These are phyloP conservation scores for Leccinum fuscescens DNA, from an alignment of 1,284 basidiomycete species.

Conservation along the genomic window DNA sequence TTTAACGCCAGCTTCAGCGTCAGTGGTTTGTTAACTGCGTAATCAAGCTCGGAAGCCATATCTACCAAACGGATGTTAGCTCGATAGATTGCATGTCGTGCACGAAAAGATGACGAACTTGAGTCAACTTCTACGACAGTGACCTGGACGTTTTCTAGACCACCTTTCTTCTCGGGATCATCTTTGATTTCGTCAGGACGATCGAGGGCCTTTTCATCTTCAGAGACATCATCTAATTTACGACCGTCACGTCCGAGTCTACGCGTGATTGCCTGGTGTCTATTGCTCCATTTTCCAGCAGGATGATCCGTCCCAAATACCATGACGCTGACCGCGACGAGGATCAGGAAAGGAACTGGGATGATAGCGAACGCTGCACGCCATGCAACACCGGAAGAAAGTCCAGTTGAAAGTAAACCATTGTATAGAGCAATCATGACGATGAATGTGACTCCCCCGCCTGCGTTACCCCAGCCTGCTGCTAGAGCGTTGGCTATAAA, in stretches of 20 bases:
- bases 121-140: conserved; percentile 3
- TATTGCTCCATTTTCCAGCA: conserved; percentile 54
- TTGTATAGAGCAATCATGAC: conserved; percentile 62
- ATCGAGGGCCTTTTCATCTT: not conserved
- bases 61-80: not conserved
- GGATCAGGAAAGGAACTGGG: conserved; percentile 55
- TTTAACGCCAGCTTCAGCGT: conserved; percentile 37
- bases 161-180: conserved; percentile 17
- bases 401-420: conserved; percentile 39
- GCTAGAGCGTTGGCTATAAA: conserved; percentile 47
- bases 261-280: conserved; percentile 42
- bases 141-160: conserved; percentile 25
- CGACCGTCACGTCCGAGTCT: not conserved
- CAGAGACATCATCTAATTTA: not conserved
- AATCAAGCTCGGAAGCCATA: conserved; percentile 37
- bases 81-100: not conserved
- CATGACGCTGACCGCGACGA: conserved; percentile 44
- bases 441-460: conserved; percentile 54
- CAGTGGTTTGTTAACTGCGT: conserved; percentile 51
- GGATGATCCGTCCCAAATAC: conserved; percentile 62
- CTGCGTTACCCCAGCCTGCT: conserved; percentile 53
- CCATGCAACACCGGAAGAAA: conserved; percentile 52
- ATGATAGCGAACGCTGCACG: conserved; percentile 56
- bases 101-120: not conserved
- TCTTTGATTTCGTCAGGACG: not conserved